Evolutionary conservation across 441 rosid genomes (phyloP), one percentile per base, ranked within the genome.

Genomic region (Jatropha multifida): DNA sequence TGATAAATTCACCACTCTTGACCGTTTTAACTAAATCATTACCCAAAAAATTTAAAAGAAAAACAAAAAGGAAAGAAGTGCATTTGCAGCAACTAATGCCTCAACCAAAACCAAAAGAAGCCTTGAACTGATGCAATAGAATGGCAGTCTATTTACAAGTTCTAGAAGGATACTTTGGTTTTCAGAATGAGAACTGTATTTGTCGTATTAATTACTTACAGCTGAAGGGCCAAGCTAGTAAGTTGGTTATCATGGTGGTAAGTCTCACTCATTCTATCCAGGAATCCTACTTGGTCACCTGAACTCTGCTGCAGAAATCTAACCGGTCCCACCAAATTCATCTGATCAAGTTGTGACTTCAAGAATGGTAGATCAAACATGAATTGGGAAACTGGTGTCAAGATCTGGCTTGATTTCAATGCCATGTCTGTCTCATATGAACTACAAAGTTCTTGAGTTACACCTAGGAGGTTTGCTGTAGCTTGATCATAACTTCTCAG

Each of bases 281-380:
- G 18, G 56, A 72, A 60, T 20, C 75, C 13, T 46, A 9, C 69
- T 61, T 32, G 77, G 3, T 17, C 61, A 61, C 69, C 63, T 52
- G 72, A 41, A 37, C 64, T 71, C 59, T 32, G 74, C 67, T 56
- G 78, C 64, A 58, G 71, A 18, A 38, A 65, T 58, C 74, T 78
- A 51, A 68, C 76, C 55, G 51, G 80, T 59, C 71, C 81, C 8
- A 63, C 27, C 1, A 77, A 71, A 14, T 77, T 85, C 73, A 85
- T 75, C 82, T 80, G 80, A 60, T 81, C 86, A 12, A 86, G 85
- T 72, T 73, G 78, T 27, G 78, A 73, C 79, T 73, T 76, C 26
- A 83, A 78, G 72, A 76, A 85, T 10, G 88, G 85, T 65, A 86
- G 78, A 77, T 83, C 82, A 17, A 88, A 86, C 7, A 66, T 81